Conservation (phyloP, 2,329 filamentous ascomycete genomes). For the Diaporthe sp. region DNA sequence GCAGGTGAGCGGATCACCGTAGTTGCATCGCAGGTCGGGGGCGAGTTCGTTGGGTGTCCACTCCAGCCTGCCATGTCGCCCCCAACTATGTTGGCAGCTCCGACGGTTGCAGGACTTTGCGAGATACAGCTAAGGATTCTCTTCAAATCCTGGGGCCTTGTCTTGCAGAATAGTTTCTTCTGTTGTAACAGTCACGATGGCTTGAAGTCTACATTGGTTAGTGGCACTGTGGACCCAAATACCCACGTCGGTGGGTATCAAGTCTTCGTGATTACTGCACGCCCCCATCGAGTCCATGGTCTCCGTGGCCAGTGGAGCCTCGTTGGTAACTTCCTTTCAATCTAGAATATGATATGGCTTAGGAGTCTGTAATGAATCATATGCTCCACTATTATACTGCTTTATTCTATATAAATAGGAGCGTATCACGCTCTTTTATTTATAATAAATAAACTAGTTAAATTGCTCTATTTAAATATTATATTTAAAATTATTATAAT, state of each 20-base stretch:
- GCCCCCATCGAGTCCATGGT: neutral
- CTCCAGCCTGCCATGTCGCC: neutral
- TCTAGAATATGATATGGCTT: neutral
- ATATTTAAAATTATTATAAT: too few species aligned
- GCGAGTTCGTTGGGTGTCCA: neutral
- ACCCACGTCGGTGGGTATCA: neutral
- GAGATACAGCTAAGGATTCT: neutral
- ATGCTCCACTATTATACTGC: too few species aligned
- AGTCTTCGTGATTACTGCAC: neutral
- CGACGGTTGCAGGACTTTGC: neutral
- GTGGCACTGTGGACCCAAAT: neutral
- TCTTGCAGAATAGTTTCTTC: neutral
- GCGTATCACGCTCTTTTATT: too few species aligned
- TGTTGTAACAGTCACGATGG: neutral
- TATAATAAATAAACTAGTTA: too few species aligned
- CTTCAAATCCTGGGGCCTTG: neutral
- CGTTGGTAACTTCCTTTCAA: neutral
- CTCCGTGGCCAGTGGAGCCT: neutral
- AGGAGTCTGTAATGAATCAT: too few species aligned
- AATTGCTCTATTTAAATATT: too few species aligned
- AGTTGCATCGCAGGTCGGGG: neutral
- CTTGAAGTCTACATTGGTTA: neutral
- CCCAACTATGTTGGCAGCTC: neutral
- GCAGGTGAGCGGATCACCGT: neutral
- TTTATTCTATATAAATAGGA: too few species aligned